Evolutionary conservation across 106 monocot species (phyloP).

Genomic region (Apostasia shenzhenica): DNA sequence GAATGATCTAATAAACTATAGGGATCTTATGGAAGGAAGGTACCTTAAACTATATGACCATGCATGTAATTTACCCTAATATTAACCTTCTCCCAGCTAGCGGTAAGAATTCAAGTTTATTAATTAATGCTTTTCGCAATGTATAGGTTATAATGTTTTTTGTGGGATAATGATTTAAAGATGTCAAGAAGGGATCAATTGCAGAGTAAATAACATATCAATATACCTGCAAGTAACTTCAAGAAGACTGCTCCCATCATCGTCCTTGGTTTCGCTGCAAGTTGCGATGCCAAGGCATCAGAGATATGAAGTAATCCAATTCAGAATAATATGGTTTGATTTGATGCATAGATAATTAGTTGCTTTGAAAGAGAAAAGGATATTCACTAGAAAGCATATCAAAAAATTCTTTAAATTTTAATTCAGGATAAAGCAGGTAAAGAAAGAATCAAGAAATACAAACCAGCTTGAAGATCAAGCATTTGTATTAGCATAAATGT

Average conservation of each 20-base stretch:
- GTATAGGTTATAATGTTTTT: too few relatives aligned
- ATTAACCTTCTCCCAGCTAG: too few relatives aligned
- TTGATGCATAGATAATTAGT: constrained; percentile 21
- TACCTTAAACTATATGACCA: too few relatives aligned
- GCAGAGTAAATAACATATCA: too few relatives aligned
- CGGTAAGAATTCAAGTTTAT: too few relatives aligned
- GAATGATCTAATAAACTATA: too few relatives aligned
- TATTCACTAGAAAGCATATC: neutral
- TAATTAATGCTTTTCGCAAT: too few relatives aligned
- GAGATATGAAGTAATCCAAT: neutral
- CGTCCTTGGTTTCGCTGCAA: constrained; percentile 20
- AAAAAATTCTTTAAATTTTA: neutral
- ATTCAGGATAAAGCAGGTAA: too few relatives aligned
- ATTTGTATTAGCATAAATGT: constrained; percentile 99
- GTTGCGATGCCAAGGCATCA: neutral
- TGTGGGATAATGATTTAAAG: too few relatives aligned
- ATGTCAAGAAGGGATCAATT: too few relatives aligned
- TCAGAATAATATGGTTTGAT: neutral
- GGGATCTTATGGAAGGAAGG: too few relatives aligned
- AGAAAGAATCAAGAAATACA: constrained; percentile 3
- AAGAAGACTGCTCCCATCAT: constrained; percentile 25
- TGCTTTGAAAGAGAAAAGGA: neutral
- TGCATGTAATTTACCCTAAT: too few relatives aligned
- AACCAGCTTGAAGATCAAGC: constrained; percentile 50
- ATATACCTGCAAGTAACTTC: constrained; percentile 22